Base-by-base conservation (phyloP, 2,329 filamentous ascomycete species). In the Pseudogymnoascus sp. region DNA sequence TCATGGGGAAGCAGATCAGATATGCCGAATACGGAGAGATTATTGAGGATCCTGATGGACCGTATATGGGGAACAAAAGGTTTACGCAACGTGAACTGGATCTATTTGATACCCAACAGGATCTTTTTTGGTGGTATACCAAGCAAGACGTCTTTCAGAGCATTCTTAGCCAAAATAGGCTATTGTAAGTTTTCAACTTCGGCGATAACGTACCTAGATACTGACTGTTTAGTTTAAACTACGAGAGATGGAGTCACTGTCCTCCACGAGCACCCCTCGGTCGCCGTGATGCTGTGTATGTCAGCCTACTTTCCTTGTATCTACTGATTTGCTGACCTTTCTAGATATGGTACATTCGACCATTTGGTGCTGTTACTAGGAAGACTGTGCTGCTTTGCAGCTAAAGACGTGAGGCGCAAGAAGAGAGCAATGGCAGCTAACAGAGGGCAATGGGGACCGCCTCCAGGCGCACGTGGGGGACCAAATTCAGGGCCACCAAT, bases 81-180 rank as follows among this genome's bases (percentile, higher is more conserved):
- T 73, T 70, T 40, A 68, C 71, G 1, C 61, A 67, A 37, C 80
- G 78, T 66, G 93, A 97, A 66, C 81, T 96, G 59, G 87, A 91
- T 66, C 86, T 84, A 42, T 96, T 90, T 71, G 89, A 95, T 70
- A 87, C 89, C 14, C 80, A 95, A 40, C 86, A 89, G 67, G 95
- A 97, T 75, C 77, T 97, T 4, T 96, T 89, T 72, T 99, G 93
- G 93, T 97, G 92, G 90, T 97, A 93, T 73, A 88, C 85, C 70
- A 96, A 96, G 75, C 95, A 97, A 79, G 95, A 97, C 73, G 86
- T 90, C 7, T 96, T 93, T 69, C 93, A 97, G 74, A 92, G 90
- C 72, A 85, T 97, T 66, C 79, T 97, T 23, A 95, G 93, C 68
- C 93, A 91, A 7, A 93, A 93, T 45, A 83, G 83, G 66, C 79